Percentiles rank a stretch among this genome's conserved stretches.
Conservation (phyloP, 495 filamentous ascomycete genomes). For the Pseudotulostoma volvatum region DNA sequence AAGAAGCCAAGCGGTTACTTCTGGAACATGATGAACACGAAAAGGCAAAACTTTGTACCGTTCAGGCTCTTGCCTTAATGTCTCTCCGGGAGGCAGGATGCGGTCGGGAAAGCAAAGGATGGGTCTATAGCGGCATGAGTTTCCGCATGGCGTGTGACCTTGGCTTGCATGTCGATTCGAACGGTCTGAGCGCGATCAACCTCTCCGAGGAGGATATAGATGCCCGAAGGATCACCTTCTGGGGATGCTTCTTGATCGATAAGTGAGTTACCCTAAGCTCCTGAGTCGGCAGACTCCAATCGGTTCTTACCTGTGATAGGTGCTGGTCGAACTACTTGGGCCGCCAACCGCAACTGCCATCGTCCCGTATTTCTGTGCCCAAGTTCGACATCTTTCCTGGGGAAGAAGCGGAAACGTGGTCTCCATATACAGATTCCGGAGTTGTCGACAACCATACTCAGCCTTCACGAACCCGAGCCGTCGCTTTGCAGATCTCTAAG, state of each 20-base stretch:
- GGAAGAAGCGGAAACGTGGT: conserved; percentile 77
- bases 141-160: conserved; percentile 97
- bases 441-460: conserved; percentile 52
- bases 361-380: conserved; percentile 59
- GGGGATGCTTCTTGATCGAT: conserved; percentile 97
- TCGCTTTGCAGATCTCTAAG: conserved; percentile 64
- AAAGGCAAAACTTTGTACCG: conserved; percentile 76
- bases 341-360: conserved; percentile 72
- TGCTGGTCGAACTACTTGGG: conserved; percentile 98
- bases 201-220: conserved; percentile 75
- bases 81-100: conserved; percentile 93
- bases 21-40: conserved; percentile 88
- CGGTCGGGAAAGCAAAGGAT: conserved; percentile 85
- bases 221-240: conserved; percentile 81
- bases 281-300: neutral
- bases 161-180: conserved; percentile 76
- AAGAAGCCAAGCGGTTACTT: conserved; percentile 80
- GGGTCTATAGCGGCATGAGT: conserved; percentile 96
- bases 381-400: conserved; percentile 83
- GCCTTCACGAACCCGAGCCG: conserved; percentile 65
- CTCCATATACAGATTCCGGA: conserved; percentile 76
- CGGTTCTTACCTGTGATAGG: conserved; percentile 26
- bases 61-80: conserved; percentile 91
- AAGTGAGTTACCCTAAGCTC: conserved; percentile 37
- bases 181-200: conserved; percentile 39